Evolutionary conservation across 1,284 basidiomycete species (phyloP), one percentile per base, ranked within the genome.

Genomic region (Pseudomicrostroma phylloplanum): DNA sequence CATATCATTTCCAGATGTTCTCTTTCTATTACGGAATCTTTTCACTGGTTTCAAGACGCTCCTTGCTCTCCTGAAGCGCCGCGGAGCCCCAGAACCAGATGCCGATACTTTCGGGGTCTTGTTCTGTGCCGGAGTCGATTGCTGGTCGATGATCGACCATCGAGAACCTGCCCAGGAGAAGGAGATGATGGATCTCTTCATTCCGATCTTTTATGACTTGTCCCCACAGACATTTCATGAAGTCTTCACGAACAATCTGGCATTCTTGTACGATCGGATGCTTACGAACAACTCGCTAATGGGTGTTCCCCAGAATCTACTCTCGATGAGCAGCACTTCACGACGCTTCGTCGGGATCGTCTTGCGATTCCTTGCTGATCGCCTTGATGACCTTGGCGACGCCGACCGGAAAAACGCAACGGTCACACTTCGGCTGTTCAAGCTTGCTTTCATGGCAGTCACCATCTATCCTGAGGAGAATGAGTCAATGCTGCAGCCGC

Each of bases 371-470:
- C 85, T 98, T 56, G 87, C 96, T 12, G 69, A 88, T 36, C 85
- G 88, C 55, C 85, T 99, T 15, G 89, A 88, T 30, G 82, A 88
- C 55, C 85, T 99, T 1, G 94, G 93, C 55, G 88, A 91, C 67
- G 86, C 89, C 74, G 89, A 93, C 72, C 89, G 91, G 71, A 82
- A 82, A 65, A 83, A 87, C 69, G 87, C 76, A n/a, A 72, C 73
- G 42, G 86, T 89, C 49, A 89, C 89, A 11, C 87, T 98, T 63
- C 86, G 92, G 58, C 83, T 97, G 63, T 98, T 92, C 86, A 98
- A 97, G 82, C 90, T 96, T 86, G 89, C 92, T 8, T 99, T 98
- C 81, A 85, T 86, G 69, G 91, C 94, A 1, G 91, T 98, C 66
- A 88, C 88, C 42, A 80, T 86, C 62, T 89, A 87, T 79, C 89